Evolutionary conservation across 768 basidiomycete species (phyloP).

Genomic region (Kwoniella botswanensis): DNA sequence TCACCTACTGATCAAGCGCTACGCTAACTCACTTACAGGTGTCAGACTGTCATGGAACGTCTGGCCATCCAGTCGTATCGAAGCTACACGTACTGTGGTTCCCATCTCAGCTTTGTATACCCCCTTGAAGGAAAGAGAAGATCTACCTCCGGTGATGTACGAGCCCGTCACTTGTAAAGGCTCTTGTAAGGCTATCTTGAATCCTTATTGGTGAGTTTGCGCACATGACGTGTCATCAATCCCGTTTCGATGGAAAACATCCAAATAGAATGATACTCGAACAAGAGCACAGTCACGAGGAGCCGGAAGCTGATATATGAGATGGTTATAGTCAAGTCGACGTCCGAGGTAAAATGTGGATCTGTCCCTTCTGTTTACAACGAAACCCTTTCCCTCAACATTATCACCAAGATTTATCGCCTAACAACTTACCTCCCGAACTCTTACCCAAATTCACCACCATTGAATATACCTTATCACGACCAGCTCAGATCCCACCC

Average conservation of each 20-base stretch:
- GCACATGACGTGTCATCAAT: neutral
- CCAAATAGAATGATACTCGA: no score
- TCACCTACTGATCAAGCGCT: neutral
- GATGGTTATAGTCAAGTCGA: conserved; percentile 81
- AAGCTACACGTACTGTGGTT: conserved; percentile 95
- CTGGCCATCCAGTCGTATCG: conserved; percentile 97
- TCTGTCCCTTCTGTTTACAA: conserved; percentile 96
- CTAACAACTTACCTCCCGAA: conserved; percentile 94
- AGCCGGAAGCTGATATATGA: no score
- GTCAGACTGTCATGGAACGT: conserved; percentile 98
- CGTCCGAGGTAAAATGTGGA: conserved; percentile 98
- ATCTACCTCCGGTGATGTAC: conserved; percentile 93
- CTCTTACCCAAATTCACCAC: conserved; percentile 97
- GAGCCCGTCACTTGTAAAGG: conserved; percentile 99
- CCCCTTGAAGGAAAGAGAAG: conserved; percentile 89
- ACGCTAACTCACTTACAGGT: conserved; percentile 62
- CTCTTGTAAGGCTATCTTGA: conserved; percentile 94
- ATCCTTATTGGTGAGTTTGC: conserved; percentile 84
- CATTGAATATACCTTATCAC: conserved; percentile 96
- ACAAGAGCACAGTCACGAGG: no score
- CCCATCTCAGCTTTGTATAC: conserved; percentile 98
- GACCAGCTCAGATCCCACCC: conserved; percentile 88
- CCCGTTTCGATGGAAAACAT: neutral
- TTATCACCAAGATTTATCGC: conserved; percentile 92
- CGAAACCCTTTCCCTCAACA: conserved; percentile 97